A percentile compares a stretch with the other conserved stretches of the same genome.
Evolutionary conservation across 495 filamentous ascomycete genomes (phyloP).

Genomic region (Penicillium canescens): DNA sequence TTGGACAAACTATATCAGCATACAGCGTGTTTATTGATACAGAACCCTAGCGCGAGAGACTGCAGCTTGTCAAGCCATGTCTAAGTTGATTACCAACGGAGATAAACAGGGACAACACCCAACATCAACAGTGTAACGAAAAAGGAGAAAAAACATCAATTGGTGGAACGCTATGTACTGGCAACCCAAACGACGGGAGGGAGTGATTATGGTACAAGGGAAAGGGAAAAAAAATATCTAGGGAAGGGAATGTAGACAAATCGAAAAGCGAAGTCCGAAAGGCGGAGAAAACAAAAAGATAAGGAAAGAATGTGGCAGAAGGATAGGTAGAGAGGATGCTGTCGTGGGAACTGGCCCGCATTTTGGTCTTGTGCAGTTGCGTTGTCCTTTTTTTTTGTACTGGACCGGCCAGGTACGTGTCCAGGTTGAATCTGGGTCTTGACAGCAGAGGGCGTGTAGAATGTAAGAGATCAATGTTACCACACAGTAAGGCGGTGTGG

Average conservation of each 20-base stretch:
- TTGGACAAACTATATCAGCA: too few species aligned
- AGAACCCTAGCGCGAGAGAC: too few species aligned
- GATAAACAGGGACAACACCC: too few species aligned
- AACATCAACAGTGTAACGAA: too few species aligned
- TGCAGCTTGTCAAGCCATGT: too few species aligned
- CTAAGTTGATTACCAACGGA: too few species aligned
- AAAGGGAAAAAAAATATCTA: not conserved
- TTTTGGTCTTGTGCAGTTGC: not conserved
- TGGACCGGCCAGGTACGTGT: conserved; percentile 8
- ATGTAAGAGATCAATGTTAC: not conserved
- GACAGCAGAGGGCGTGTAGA: conserved; percentile 1
- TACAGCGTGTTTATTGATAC: too few species aligned
- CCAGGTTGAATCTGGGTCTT: not conserved
- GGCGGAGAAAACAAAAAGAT: not conserved
- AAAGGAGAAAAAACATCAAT: not conserved
- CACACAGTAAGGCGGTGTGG: not conserved
- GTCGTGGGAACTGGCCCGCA: not conserved
- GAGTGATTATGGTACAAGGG: conserved; percentile 11
- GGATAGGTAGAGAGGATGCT: conserved; percentile 2
- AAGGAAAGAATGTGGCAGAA: not conserved
- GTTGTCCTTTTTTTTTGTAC: conserved; percentile 3
- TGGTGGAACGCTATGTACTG: conserved; percentile 6
- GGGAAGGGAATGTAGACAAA: not conserved
- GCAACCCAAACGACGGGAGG: not conserved
- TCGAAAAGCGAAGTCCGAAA: not conserved